Conservation (phyloP, 768 basidiomycete genomes). For the Calocybe cyanea region DNA sequence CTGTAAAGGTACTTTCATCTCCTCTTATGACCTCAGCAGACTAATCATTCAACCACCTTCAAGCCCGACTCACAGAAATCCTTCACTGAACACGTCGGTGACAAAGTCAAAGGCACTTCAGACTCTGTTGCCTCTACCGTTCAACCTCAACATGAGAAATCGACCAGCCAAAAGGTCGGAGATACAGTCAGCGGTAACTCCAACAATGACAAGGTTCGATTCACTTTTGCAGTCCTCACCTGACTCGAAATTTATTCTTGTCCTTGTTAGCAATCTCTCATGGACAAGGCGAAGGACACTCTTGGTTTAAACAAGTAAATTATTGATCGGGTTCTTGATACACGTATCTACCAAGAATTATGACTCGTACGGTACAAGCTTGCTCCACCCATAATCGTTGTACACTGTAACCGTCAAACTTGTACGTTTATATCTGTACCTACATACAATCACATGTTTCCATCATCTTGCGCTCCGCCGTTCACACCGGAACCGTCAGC, state of each 20-base stretch:
- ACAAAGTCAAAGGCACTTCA: conserved; percentile 41
- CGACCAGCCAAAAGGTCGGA: conserved; percentile 41
- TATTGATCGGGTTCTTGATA: no score
- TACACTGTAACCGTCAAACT: no score
- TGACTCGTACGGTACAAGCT: no score
- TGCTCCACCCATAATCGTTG: no score
- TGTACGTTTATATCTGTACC: no score
- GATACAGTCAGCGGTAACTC: conserved; percentile 46
- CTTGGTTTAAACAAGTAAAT: conserved; percentile 41
- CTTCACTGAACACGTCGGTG: conserved; percentile 46
- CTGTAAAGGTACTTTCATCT: conserved; percentile 48
- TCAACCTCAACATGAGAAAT: conserved; percentile 56
- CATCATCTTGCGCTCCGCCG: no score
- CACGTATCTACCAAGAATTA: no score
- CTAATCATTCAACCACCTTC: conserved; percentile 1
- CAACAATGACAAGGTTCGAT: conserved; percentile 37
- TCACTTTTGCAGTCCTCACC: no score
- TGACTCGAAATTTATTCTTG: not conserved
- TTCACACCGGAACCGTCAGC: no score
- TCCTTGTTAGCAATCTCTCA: conserved; percentile 34
- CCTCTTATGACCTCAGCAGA: no score
- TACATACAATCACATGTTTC: no score
- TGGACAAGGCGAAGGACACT: conserved; percentile 51
- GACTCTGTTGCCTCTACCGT: conserved; percentile 46
- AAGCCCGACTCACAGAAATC: conserved; percentile 61